Evolutionary conservation across 2,329 filamentous ascomycete species (phyloP).

Genomic region (Ceratocystis alfenasii): DNA sequence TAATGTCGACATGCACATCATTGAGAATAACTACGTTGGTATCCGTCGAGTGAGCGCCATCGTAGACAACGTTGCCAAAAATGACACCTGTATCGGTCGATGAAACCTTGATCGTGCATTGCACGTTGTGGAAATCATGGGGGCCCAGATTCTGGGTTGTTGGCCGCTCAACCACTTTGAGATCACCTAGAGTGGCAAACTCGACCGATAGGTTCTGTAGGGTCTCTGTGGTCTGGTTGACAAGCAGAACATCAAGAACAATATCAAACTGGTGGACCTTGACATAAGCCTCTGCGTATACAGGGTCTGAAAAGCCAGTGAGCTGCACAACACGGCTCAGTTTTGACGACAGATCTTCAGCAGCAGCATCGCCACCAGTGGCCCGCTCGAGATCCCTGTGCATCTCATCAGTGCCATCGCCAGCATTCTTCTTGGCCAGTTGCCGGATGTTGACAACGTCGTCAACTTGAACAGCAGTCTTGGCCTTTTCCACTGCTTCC

Average conservation of each 20-base stretch:
- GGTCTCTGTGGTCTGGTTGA: slow-evolving; percentile 95
- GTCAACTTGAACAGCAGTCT: slow-evolving; percentile 88
- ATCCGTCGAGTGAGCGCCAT: slow-evolving; percentile 81
- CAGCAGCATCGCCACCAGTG: slow-evolving; percentile 72
- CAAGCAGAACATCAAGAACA: slow-evolving; percentile 85
- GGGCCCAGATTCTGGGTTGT: slow-evolving; percentile 91
- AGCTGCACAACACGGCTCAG: slow-evolving; percentile 92
- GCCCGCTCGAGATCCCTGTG: slow-evolving; percentile 86
- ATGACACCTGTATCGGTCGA: slow-evolving; percentile 97
- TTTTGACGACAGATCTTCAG: slow-evolving; percentile 85
- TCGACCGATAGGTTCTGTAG: slow-evolving; percentile 95
- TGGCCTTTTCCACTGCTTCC: slow-evolving; percentile 83
- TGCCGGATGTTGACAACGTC: slow-evolving; percentile 90
- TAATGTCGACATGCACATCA: slow-evolving; percentile 96
- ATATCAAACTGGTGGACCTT: slow-evolving; percentile 99
- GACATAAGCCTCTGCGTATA: slow-evolving; percentile 98
- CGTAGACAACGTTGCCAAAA: slow-evolving; percentile 96
- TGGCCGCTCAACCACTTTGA: slow-evolving; percentile 94
- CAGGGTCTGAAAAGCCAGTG: slow-evolving; percentile 93
- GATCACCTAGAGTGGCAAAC: slow-evolving; percentile 92
- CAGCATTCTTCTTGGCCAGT: slow-evolving; percentile 77
- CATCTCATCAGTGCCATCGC: slow-evolving; percentile 72
- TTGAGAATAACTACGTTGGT: slow-evolving; percentile 97
- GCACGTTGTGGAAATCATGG: slow-evolving; percentile 95
- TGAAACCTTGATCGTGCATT: slow-evolving; percentile 96